Evolutionary conservation across 495 filamentous ascomycete genomes (phyloP).

Genomic region (Poronia punctata): DNA sequence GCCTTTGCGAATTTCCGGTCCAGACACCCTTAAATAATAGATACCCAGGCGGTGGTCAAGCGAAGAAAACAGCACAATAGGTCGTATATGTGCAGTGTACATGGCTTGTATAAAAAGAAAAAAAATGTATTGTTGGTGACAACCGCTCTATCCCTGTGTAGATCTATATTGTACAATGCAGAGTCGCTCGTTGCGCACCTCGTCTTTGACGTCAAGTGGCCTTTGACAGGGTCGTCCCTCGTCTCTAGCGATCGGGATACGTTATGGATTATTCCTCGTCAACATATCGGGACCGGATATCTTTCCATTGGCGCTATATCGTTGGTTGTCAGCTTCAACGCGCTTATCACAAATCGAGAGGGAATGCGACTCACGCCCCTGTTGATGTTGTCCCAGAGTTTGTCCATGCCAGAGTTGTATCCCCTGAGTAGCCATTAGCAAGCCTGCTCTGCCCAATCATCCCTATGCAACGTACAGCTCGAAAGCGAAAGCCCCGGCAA

Average conservation of each 20-base stretch:
- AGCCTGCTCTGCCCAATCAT: neutral
- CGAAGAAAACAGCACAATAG: too few species aligned
- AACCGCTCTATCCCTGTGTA: too few species aligned
- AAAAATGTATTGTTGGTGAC: too few species aligned
- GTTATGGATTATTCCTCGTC: conserved; percentile 51
- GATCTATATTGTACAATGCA: conserved; percentile 2
- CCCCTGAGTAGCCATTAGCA: conserved; percentile 46
- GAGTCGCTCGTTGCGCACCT: too few species aligned
- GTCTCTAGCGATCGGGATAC: conserved; percentile 8
- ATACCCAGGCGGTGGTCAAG: too few species aligned
- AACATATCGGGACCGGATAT: conserved; percentile 85
- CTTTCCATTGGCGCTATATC: conserved; percentile 96
- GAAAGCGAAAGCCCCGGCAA: conserved; percentile 80
- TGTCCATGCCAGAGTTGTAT: conserved; percentile 71
- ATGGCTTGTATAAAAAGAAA: too few species aligned
- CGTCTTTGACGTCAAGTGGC: too few species aligned
- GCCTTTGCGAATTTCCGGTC: too few species aligned
- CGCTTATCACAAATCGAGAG: neutral
- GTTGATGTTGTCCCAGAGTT: conserved; percentile 85
- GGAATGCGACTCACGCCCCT: conserved; percentile 62
- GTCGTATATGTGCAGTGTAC: too few species aligned
- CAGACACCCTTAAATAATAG: too few species aligned
- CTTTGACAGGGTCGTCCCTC: too few species aligned
- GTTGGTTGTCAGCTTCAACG: conserved; percentile 20
- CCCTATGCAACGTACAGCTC: conserved; percentile 64